Evolutionary conservation across 2,329 filamentous ascomycete genomes (phyloP).

Genomic region (Colletotrichum cuscutae): DNA sequence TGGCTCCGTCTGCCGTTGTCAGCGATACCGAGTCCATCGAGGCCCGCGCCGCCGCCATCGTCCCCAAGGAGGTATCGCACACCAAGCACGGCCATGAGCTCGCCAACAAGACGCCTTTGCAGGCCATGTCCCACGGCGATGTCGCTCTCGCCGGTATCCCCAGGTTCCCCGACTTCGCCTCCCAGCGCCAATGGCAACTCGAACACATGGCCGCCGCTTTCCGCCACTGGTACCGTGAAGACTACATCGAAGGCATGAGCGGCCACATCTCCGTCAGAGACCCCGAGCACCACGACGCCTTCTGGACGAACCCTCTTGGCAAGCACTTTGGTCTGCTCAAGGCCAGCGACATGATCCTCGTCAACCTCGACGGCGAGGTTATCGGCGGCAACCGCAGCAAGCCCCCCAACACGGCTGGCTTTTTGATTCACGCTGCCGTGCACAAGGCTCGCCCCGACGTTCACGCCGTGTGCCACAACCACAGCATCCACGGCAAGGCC

Average conservation of each 20-base stretch:
- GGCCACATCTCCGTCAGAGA: constrained; percentile 75
- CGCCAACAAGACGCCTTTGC: constrained; percentile 43
- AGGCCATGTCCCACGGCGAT: constrained; percentile 49
- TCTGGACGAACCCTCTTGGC: constrained; percentile 77
- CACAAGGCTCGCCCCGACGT: constrained; percentile 73
- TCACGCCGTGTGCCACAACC: constrained; percentile 75
- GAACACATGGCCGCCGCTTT: constrained; percentile 75
- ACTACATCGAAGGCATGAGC: constrained; percentile 75
- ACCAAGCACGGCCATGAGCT: constrained; percentile 35
- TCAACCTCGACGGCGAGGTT: constrained; percentile 69
- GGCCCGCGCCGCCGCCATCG: constrained; percentile 13
- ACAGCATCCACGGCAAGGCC: constrained; percentile 72
- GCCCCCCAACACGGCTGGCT: constrained; percentile 75
- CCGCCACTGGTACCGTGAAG: constrained; percentile 72
- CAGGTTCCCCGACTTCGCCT: constrained; percentile 42
- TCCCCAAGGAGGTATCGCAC: constrained; percentile 36
- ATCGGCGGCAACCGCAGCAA: constrained; percentile 69
- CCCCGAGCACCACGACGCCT: constrained; percentile 66
- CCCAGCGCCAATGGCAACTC: constrained; percentile 62
- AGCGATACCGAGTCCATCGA: constrained; percentile 35
- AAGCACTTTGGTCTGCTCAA: constrained; percentile 74
- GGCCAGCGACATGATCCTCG: constrained; percentile 74
- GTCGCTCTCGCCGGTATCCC: constrained; percentile 45
- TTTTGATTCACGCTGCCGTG: constrained; percentile 75
- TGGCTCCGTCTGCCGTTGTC: constrained; percentile 45